Base-by-base conservation (phyloP, 495 filamentous ascomycete genomes). In the Xylaria telfairii region DNA sequence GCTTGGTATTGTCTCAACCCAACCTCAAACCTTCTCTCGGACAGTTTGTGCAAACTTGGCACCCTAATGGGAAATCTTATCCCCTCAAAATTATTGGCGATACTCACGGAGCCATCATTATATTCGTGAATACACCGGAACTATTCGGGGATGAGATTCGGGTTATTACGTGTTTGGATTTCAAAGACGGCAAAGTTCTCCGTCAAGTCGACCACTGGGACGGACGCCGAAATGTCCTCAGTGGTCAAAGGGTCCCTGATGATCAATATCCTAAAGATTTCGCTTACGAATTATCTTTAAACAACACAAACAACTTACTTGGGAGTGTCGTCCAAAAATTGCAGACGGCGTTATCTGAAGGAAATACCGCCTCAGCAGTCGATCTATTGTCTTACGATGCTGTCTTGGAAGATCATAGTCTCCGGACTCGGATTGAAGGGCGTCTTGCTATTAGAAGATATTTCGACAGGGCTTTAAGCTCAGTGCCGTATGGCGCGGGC, bases 361-460 rank as follows among this genome's bases (percentile, higher is more conserved):
- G 6, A 0, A 49, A 49, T 49, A 49, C 46, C 46, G 10, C 19
- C 46, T 10, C 21, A n/a, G 46, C 46, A 49, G 21, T 9, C n/a
- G 10, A 7, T 21, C 46, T 49, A 9, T 21, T 49, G n/a, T 49
- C 46, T n/a, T 49, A 49, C 46, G 46, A 49, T 49, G 46, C n/a
- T 24, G 19, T 49, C 19, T 24, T 49, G n/a, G 46, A 49, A 49
- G 46, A 49, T 49, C 21, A 9, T 7, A 49, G 46, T 49, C 46
- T 49, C 5, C 46, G 46, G 4, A 2, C n/a, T 21, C n/a, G 21
- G 46, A 21, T 49, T 21, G 46, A 49, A 21, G 46, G 46, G n/a
- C 46, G 46, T 49, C 5, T 49, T 49, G 46, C 46, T n/a, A 49
- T 49, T 49, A n/a, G 46, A 49, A 49, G 46, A n/a, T 49, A 49